A percentile compares a stretch with the other conserved stretches of the same genome.
These are phyloP conservation scores for Gynandropsis gynandra DNA, from an alignment of 345 rosid species.

Conservation along the genomic window DNA sequence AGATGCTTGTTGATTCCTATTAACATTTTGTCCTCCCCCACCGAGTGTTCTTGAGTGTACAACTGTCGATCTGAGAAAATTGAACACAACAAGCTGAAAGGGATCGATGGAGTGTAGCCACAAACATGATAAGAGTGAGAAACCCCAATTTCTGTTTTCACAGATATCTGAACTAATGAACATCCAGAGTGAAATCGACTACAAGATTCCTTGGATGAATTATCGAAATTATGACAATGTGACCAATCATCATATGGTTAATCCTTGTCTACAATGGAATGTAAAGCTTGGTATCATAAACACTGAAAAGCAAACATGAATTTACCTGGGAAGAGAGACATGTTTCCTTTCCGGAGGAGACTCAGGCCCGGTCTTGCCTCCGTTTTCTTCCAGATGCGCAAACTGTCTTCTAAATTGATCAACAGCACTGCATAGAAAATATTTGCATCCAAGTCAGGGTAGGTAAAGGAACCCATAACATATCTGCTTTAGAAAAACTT, in stretches of 20 bases:
- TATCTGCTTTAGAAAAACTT: background rate
- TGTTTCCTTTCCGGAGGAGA: constrained; percentile 81
- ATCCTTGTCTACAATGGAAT: too few relatives aligned
- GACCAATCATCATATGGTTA: too few relatives aligned
- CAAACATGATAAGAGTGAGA: background rate
- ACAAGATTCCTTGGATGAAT: too few relatives aligned
- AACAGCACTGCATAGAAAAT: constrained; percentile 54
- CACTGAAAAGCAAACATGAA: background rate
- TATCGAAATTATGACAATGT: too few relatives aligned
- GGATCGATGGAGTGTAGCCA: background rate
- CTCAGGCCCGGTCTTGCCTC: constrained; percentile 60
- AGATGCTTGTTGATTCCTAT: constrained; percentile 36
- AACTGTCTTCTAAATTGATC: constrained; percentile 93
- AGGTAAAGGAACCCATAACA: constrained; percentile 3
- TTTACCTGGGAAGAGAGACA: constrained; percentile 79
- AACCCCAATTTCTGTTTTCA: too few relatives aligned
- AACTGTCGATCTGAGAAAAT: constrained; percentile 67
- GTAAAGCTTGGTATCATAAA: too few relatives aligned
- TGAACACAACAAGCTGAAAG: constrained; percentile 8
- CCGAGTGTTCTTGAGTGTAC: constrained; percentile 51
- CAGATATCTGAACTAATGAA: too few relatives aligned
- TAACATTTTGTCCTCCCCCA: constrained; percentile 41
- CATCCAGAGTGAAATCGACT: too few relatives aligned
- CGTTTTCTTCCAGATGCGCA: constrained; percentile 81
- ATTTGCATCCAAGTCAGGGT: constrained; percentile 15